Percentiles rank a stretch among this genome's conserved stretches.
Conservation (phyloP, 441 rosid genomes). For the Populus hybrid region DNA sequence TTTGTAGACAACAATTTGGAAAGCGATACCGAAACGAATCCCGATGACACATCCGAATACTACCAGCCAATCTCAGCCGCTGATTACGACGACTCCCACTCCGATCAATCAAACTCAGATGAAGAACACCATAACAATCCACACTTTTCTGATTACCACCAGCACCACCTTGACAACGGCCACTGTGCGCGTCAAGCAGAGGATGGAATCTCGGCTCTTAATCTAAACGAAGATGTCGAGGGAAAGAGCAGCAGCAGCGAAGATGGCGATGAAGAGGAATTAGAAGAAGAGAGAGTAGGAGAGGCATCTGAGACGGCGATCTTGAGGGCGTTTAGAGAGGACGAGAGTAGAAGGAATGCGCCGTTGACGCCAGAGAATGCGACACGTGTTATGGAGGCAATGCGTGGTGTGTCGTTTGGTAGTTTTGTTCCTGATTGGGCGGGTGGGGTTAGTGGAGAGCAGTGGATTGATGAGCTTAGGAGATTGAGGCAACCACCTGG, state of each 20-base stretch:
- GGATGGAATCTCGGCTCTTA: conserved; percentile 47
- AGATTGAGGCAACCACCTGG: conserved; percentile 36
- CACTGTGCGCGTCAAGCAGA: conserved; percentile 26
- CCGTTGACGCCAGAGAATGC: conserved; percentile 66
- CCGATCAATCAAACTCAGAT: conserved; percentile 29
- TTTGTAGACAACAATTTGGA: conserved; percentile 48
- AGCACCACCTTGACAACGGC: conserved; percentile 40
- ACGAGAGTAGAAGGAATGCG: conserved; percentile 67
- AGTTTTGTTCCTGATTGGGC: conserved; percentile 81
- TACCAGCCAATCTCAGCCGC: conserved; percentile 76
- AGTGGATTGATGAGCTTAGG: conserved; percentile 67
- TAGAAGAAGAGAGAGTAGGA: conserved; percentile 23
- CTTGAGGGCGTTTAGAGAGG: conserved; percentile 61
- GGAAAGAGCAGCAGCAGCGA: conserved; percentile 25
- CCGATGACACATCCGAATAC: conserved; percentile 48
- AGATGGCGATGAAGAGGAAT: conserved; percentile 37
- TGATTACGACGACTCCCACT: conserved; percentile 31
- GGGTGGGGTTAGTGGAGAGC: conserved; percentile 53
- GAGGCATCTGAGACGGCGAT: conserved; percentile 42
- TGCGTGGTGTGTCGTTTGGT: conserved; percentile 69
- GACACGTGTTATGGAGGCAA: conserved; percentile 69
- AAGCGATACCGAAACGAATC: conserved; percentile 68
- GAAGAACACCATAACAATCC: conserved; percentile 21
- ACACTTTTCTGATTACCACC: neutral
- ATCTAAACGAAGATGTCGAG: conserved; percentile 34